Evolutionary conservation across 179 eudicot genomes (phyloP), one percentile per base, ranked within the genome.

Genomic region (Camellia oleifera): DNA sequence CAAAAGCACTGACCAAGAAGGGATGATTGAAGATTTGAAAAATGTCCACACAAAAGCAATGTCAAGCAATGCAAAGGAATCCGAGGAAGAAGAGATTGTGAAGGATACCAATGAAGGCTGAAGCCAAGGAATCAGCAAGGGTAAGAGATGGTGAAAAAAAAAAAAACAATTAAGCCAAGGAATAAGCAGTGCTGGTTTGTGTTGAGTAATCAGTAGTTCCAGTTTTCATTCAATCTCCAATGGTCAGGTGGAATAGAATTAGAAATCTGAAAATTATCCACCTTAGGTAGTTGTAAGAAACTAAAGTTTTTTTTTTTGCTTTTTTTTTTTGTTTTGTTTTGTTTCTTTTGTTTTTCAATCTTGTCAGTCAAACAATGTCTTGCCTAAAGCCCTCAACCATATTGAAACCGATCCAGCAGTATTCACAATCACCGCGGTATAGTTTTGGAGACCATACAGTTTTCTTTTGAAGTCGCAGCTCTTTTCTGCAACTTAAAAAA

Each of bases 31-130:
- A 6, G 10, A 42, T 54, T 54, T 32, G n/a, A 74, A 74, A 57
- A 40, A 40, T 14, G 52, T 40, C 9, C 18, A 74, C 66, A 8
- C 52, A 74, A 71, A 5, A 48, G 57, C 46, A 72, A 72, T 20
- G 76, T 10, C 26, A 4, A 54, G 10, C 69, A 48, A 18, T 32
- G n/a, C 80, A 42, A 82, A 65, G 74, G 78, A 78, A 75, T 52
- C 69, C 5, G 45, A 17, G 65, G 57, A 63, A 32, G 40, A 32
- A 32, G 40, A 32, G 40, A 32, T 32, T 32, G 40, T 32, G 40
- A 32, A 32, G 40, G 40, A 32, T 32, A 32, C 40, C 40, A 32
- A 32, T 32, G 40, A 32, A 32, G 40, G 40, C 40, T 32, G 40
- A 32, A 32, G 2, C 40, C 40, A 32, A 32, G 40, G 40, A 32